Conservation (phyloP, 805 yeast species). For the Yarrowia phangngaensis region DNA sequence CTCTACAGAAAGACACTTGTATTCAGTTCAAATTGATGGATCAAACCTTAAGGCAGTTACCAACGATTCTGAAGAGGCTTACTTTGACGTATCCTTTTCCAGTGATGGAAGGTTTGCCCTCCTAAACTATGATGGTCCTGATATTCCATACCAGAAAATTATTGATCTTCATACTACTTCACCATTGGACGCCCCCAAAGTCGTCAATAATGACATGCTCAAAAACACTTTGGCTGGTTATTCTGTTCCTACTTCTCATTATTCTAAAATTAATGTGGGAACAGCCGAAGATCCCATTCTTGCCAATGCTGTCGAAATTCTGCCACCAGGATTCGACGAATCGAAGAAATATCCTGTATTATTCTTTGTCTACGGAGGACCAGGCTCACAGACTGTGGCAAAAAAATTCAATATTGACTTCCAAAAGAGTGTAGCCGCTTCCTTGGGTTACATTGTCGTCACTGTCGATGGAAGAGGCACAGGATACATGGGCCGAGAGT, state of each 20-base stretch:
- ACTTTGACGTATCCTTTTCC: conserved; percentile 70
- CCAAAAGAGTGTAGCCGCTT: conserved; percentile 72
- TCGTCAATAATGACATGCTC: conserved; percentile 37
- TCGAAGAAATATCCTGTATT: conserved; percentile 71
- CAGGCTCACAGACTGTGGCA: conserved; percentile 80
- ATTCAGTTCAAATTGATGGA: conserved; percentile 58
- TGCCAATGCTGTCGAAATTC: conserved; percentile 66
- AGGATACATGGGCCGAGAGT: conserved; percentile 76
- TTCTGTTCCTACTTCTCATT: conserved; percentile 54
- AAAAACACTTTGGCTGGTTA: conserved; percentile 39
- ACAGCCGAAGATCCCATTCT: conserved; percentile 43
- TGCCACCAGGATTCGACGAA: conserved; percentile 67
- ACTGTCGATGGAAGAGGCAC: conserved; percentile 98
- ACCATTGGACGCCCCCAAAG: conserved; percentile 37
- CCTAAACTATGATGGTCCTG: conserved; percentile 73
- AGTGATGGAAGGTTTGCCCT: conserved; percentile 71
- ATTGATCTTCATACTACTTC: conserved; percentile 48
- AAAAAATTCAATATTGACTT: conserved; percentile 60
- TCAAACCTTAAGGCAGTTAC: conserved; percentile 47
- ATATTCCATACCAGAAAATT: conserved; percentile 72
- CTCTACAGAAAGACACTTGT: conserved; percentile 79
- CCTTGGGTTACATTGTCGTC: conserved; percentile 77
- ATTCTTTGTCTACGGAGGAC: conserved; percentile 93
- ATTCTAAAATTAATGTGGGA: conserved; percentile 44
- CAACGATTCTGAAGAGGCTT: conserved; percentile 54